Base-by-base conservation (phyloP, 345 rosid genomes). In the Eucalyptus curtisii region DNA sequence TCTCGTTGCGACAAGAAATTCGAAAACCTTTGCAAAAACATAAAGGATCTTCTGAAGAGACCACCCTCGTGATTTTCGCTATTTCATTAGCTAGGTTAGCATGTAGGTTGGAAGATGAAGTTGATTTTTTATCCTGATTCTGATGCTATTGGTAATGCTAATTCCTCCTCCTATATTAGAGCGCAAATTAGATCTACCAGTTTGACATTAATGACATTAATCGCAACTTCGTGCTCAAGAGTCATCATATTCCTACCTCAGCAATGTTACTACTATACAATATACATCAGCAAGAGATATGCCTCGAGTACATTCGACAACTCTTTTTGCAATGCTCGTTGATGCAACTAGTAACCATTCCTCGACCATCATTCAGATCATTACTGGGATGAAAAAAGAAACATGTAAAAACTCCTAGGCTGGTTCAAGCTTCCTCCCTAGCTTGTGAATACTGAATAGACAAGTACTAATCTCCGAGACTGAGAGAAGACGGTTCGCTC, bases 31-130 rank as follows among this genome's bases (percentile, higher is more conserved):
- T 52, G 1, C 24, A 19, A 52, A 52, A 52, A 52, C 0, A 52
- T 19, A 7, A 52, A 52, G 55, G 9, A 52, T 19, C 55, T 52
- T 52, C 1, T 52, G 4, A 52, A 52, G 55, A 52, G 55, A 52
- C 55, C 0, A 4, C 55, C 24, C 55, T 52, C 2, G 0, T 0
- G 22, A 52, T 52, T 52, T 42, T 20, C 6, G 8, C 14, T 76
- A 13, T 76, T 37, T 76, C 82, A 6, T 76, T 6, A 22, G 3
- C 45, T 40, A 22, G 82, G 12, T 37, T 25, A 40, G 27, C 82
- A 20, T 37, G 82, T 10, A 40, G 47, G 82, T 71, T 20, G 47
- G 8, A 37, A 42, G 47, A 37, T 37, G 27, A 22, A 76, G 1
- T 76, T 20, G 2, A 7, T 2, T 76, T 76, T 24, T 76, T 4